phyloP scores from a whole-genome alignment of 192 early-diverging fungal species.

The Dissophora ornata region DNA sequence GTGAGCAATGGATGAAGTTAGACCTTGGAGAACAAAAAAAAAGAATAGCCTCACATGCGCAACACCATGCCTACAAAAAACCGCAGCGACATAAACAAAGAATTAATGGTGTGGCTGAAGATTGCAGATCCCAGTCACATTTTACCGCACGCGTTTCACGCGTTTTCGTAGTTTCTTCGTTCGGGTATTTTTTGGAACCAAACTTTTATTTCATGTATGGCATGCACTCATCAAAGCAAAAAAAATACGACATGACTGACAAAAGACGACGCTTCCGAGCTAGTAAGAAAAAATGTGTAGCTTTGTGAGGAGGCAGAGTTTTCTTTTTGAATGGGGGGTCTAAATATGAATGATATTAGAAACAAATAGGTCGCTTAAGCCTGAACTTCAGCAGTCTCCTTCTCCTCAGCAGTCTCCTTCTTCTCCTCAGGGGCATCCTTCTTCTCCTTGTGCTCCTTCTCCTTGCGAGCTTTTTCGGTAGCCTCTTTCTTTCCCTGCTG shows the following conservation, averaged over 20 bases:
- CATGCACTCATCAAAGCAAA: conserved; percentile 3
- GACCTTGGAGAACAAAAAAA: conserved; percentile 8
- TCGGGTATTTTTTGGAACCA: no score
- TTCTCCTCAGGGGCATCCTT: conserved; percentile 25
- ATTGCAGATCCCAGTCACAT: background rate
- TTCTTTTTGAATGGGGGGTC: background rate
- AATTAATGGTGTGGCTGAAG: conserved; percentile 3
- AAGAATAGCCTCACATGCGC: background rate
- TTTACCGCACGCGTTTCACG: no score
- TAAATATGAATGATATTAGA: conserved; percentile 9
- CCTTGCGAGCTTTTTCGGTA: conserved; percentile 48
- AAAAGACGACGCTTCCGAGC: background rate
- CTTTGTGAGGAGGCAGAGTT: background rate
- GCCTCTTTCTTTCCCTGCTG: conserved; percentile 56
- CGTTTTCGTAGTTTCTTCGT: no score
- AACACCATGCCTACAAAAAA: no score
- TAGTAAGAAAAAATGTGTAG: no score
- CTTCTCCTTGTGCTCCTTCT: conserved; percentile 55
- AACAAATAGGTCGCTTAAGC: conserved; percentile 35
- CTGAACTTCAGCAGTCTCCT: conserved; percentile 9
- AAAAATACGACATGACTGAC: background rate
- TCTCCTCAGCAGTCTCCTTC: conserved; percentile 21
- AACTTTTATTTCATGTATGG: background rate
- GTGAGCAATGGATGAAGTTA: background rate
- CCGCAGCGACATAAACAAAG: background rate